These are phyloP conservation scores for Malus fusca DNA, from an alignment of 306 rosid species.

Conservation along the genomic window DNA sequence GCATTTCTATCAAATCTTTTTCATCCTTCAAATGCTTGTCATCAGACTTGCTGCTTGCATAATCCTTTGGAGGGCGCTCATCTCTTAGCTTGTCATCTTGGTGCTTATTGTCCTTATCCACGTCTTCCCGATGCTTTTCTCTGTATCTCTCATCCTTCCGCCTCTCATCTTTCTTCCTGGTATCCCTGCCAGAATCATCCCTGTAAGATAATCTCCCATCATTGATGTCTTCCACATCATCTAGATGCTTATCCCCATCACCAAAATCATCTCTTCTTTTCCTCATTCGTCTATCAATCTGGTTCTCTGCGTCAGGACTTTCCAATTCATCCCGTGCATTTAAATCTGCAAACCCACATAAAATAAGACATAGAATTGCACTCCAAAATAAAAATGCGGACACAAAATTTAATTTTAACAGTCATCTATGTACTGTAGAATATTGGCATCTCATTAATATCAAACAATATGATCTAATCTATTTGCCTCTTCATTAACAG, in stretches of 20 bases:
- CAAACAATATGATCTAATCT: neutral
- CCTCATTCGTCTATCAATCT: conserved; percentile 56
- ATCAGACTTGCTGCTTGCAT: conserved; percentile 52
- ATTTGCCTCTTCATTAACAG: neutral
- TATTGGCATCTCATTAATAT: neutral
- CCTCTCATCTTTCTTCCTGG: conserved; percentile 71
- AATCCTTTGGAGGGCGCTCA: conserved; percentile 59
- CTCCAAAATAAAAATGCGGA: neutral
- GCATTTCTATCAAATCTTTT: conserved; percentile 53
- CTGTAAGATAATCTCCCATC: conserved; percentile 49
- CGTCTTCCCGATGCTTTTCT: conserved; percentile 68
- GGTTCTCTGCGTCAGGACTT: conserved; percentile 65
- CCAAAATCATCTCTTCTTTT: conserved; percentile 61
- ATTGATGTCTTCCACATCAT: conserved; percentile 48
- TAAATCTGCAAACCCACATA: conserved; percentile 39
- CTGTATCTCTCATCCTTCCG: conserved; percentile 74
- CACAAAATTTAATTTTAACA: neutral
- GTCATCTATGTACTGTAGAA: neutral
- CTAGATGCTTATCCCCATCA: conserved; percentile 59
- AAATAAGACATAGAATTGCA: conserved; percentile 13
- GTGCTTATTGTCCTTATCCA: conserved; percentile 66
- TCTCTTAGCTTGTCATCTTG: conserved; percentile 69
- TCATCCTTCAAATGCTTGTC: conserved; percentile 73
- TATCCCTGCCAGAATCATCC: conserved; percentile 66
- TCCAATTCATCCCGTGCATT: conserved; percentile 50